Evolutionary conservation across 2,329 filamentous ascomycete genomes (phyloP), one percentile per base, ranked within the genome.

Genomic region (Thelonectria olida): DNA sequence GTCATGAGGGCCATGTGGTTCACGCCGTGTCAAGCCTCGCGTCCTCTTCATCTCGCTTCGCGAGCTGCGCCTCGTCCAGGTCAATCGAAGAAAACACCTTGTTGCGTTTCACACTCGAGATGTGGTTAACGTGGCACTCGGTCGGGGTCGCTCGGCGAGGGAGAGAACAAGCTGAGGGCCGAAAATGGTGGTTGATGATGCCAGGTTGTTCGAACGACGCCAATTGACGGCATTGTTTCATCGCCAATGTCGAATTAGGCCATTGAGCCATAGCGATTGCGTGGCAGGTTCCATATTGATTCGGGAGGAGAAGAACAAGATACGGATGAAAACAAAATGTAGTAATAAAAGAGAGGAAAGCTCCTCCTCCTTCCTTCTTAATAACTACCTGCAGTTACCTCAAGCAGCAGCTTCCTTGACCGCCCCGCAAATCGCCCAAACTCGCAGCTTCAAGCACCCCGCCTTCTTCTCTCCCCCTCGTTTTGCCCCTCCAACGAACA

Each of bases 401-500:
- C 3, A 3, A 22, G 5, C 39, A 44, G 19, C 34, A 25, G 23
- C 49, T 54, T 48, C 39, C 49, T 57, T 66, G 63, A 62, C 63
- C 63, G 63, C 65, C 55, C 58, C 59, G 41, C 61, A 50, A 20
- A 23, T 41, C 38, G n/a, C 38, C 31, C 6, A 27, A 23, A 23
- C 17, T 42, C 23, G 25, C 50, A 53, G 34, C 57, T 50, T 41
- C 50, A 25, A 27, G 42, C 41, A 22, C 58, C 58, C 53, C 58
- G 41, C 54, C 39, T 42, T n/a, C 38, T 56, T 57, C 17, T 45
- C 55, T 28, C 61, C 62, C 61, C 49, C 58, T 54, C 62, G 49
- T 45, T 54, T 65, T 47, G 51, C 44, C 48, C 44, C 58, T 50
- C 36, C 27, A 42, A 41, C 60, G 54, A 54, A 55, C 17, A 19